These are phyloP conservation scores for Fraxinus velutina DNA, from an alignment of 305 asterid species.

Conservation along the genomic window DNA sequence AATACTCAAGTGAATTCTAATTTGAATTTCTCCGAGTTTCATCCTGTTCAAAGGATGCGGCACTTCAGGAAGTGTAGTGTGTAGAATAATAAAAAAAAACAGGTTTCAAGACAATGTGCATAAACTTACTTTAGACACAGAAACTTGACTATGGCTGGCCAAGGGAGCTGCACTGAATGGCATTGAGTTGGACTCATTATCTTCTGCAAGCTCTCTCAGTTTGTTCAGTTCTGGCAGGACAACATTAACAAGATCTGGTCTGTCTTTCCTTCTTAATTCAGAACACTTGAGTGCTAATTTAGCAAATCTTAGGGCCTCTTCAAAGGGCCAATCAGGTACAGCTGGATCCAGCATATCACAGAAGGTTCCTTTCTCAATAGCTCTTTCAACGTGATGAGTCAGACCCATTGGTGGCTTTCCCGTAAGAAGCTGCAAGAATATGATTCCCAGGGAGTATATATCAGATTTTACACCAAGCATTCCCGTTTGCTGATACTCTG, in stretches of 20 bases:
- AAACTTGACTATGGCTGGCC: conserved; percentile 53
- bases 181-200: conserved; percentile 24
- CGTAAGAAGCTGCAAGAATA: conserved; percentile 60
- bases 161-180: conserved; percentile 31
- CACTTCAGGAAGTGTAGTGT: background rate
- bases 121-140: conserved; percentile 53
- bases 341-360: conserved; percentile 51
- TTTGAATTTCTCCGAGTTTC: background rate
- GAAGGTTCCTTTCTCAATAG: conserved; percentile 52
- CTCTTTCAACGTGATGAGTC: conserved; percentile 54
- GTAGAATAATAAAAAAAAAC: background rate
- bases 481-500: conserved; percentile 76
- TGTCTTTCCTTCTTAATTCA: conserved; percentile 63
- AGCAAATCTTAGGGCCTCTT: conserved; percentile 53
- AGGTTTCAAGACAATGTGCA: background rate
- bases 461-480: conserved; percentile 80
- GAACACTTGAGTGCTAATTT: conserved; percentile 49
- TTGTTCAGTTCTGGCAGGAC: conserved; percentile 53
- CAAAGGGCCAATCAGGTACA: conserved; percentile 58
- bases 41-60: background rate
- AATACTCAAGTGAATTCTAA: background rate
- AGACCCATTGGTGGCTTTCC: conserved; percentile 66
- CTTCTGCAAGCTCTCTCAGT: conserved; percentile 57
- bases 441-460: conserved; percentile 61
- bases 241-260: conserved; percentile 65